Conservation (phyloP, 805 yeast species). For the Lachancea waltii region DNA sequence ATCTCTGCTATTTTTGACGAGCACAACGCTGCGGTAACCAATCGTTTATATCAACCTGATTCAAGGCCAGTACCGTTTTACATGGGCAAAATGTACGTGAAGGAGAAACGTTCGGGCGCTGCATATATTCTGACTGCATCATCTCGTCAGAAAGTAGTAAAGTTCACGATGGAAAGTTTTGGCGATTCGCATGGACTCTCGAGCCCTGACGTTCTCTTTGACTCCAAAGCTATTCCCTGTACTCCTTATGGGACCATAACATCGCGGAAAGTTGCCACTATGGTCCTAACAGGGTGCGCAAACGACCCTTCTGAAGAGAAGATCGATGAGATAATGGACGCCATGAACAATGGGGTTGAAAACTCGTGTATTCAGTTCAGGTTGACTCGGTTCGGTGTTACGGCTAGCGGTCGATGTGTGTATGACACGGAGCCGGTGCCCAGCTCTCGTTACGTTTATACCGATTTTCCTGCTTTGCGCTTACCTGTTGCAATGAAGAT, state of each 20-base stretch:
- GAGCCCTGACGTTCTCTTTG: slow-evolving; percentile 11
- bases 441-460: slow-evolving; percentile 2
- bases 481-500: slow-evolving; percentile 17
- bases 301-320: slow-evolving; percentile 12
- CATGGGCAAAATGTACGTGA: slow-evolving; percentile 7
- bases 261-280: slow-evolving; percentile 2
- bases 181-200: slow-evolving; percentile 10
- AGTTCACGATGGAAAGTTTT: slow-evolving; percentile 9
- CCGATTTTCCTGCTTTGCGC: slow-evolving; percentile 14
- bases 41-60: neutral
- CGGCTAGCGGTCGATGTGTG: slow-evolving; percentile 15
- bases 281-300: slow-evolving; percentile 19
- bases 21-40: slow-evolving; percentile 10
- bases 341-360: slow-evolving; percentile 8
- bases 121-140: slow-evolving; percentile 7
- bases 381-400: slow-evolving; percentile 21
- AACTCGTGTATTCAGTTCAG: slow-evolving; percentile 19
- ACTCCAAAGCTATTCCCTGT: slow-evolving; percentile 1
- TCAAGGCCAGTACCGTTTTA: too few relatives aligned
- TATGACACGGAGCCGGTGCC: slow-evolving; percentile 16
- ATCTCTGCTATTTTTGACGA: slow-evolving; percentile 9
- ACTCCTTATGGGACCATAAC: slow-evolving; percentile 8
- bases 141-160: slow-evolving; percentile 7
- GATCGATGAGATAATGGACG: slow-evolving; percentile 10
- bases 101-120: slow-evolving; percentile 8